Conservation (phyloP, 148 eudicot species). For the Oxyria digyna region DNA sequence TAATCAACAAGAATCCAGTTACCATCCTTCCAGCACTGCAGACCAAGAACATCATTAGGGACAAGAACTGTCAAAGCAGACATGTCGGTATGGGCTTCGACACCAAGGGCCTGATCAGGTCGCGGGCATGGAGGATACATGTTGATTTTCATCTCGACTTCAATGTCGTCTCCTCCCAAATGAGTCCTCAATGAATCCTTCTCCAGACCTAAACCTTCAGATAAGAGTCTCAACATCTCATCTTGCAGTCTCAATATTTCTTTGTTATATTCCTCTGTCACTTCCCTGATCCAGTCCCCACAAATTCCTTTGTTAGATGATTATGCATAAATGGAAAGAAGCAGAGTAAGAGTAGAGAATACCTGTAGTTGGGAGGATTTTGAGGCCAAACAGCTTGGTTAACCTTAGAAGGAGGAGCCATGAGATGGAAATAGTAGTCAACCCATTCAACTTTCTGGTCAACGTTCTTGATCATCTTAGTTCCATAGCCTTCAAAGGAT, state of each 20-base stretch:
- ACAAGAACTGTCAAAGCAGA: slow-evolving; percentile 34
- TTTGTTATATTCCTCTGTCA: slow-evolving; percentile 27
- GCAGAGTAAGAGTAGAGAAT: background rate
- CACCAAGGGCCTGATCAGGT: slow-evolving; percentile 36
- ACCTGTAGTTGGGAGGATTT: slow-evolving; percentile 28
- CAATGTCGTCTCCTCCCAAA: slow-evolving; percentile 22
- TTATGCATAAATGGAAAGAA: too few relatives aligned
- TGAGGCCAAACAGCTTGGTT: slow-evolving; percentile 30
- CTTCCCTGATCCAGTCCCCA: slow-evolving; percentile 14
- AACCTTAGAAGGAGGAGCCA: slow-evolving; percentile 30
- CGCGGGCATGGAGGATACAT: slow-evolving; percentile 47
- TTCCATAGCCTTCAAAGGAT: slow-evolving; percentile 32
- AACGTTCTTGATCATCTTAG: slow-evolving; percentile 23
- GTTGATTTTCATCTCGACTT: slow-evolving; percentile 39
- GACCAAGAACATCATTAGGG: slow-evolving; percentile 36
- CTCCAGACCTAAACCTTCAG: slow-evolving; percentile 29
- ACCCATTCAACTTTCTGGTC: slow-evolving; percentile 35
- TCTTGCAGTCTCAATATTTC: slow-evolving; percentile 18
- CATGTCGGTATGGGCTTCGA: slow-evolving; percentile 42
- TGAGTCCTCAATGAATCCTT: slow-evolving; percentile 14
- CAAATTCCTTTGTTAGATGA: too few relatives aligned
- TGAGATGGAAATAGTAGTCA: slow-evolving; percentile 32
- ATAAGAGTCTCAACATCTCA: slow-evolving; percentile 20
- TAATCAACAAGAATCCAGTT: slow-evolving; percentile 35
- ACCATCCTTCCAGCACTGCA: slow-evolving; percentile 33